Conservation (phyloP, 106 monocot species). For the Cymbidium sinense region DNA sequence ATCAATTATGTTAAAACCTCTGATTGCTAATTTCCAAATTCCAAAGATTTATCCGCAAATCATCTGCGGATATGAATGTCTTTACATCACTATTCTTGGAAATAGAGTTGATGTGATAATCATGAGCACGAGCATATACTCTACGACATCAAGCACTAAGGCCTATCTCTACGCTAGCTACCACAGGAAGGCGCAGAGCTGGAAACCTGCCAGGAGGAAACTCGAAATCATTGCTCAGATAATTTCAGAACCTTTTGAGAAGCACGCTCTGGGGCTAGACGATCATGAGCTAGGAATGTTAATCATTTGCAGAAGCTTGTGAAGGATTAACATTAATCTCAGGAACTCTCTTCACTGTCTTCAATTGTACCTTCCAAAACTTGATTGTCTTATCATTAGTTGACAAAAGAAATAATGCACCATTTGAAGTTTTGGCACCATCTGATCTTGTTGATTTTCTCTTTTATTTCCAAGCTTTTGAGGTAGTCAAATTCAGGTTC, state of each 20-base stretch:
- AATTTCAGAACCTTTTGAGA: conserved; percentile 74
- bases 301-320: conserved; percentile 38
- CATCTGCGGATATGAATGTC: conserved; percentile 85
- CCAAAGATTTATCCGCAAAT: conserved; percentile 80
- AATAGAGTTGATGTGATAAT: conserved; percentile 47
- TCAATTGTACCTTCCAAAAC: conserved; percentile 91
- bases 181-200: conserved; percentile 81
- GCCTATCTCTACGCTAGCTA: conserved; percentile 32
- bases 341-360: conserved; percentile 69
- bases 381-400: conserved; percentile 87
- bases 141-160: conserved; percentile 37
- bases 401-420: conserved; percentile 68
- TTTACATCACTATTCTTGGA: conserved; percentile 71
- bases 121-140: conserved; percentile 52
- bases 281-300: conserved; percentile 40
- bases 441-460: conserved; percentile 75
- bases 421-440: conserved; percentile 67
- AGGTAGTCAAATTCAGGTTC: conserved; percentile 92
- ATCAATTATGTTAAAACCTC: conserved; percentile 84
- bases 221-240: conserved; percentile 44
- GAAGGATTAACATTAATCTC: conserved; percentile 62
- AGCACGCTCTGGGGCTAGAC: conserved; percentile 22
- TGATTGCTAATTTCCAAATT: conserved; percentile 84
- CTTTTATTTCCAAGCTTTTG: conserved; percentile 90
- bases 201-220: conserved; percentile 87